A percentile compares a stretch with the other conserved stretches of the same genome.
phyloP scores from a whole-genome alignment of 176 grass and related monocot genomes.

The Carex pumila region DNA sequence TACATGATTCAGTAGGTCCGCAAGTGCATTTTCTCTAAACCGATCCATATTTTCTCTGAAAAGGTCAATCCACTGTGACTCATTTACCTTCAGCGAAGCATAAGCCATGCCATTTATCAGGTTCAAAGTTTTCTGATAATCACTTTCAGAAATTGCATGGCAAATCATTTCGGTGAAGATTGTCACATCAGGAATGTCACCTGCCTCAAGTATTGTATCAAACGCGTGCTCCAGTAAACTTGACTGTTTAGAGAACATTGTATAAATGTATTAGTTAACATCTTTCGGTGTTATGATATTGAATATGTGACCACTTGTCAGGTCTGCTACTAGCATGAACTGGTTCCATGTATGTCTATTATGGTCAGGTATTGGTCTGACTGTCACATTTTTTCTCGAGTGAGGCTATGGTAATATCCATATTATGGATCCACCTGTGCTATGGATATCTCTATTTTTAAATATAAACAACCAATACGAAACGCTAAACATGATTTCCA shows the following conservation, averaged over 20 bases:
- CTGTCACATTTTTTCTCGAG: not conserved
- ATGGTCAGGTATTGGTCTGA: not conserved
- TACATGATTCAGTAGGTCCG: conserved; percentile 30
- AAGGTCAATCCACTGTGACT: conserved; percentile 23
- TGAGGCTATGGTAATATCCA: no score
- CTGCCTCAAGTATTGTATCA: conserved; percentile 34
- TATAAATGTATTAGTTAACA: not conserved
- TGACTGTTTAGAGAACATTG: conserved; percentile 24
- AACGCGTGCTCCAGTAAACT: conserved; percentile 48
- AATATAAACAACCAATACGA: no score
- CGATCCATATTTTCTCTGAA: conserved; percentile 20
- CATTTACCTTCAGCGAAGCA: conserved; percentile 33
- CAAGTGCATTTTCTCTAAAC: conserved; percentile 14
- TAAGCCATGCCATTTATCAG: conserved; percentile 41
- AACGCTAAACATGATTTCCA: no score
- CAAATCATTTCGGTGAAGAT: conserved; percentile 39
- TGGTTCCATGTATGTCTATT: not conserved
- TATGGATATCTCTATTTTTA: no score
- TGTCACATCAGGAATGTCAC: conserved; percentile 27
- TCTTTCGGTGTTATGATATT: not conserved
- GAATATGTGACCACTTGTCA: not conserved
- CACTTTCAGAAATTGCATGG: conserved; percentile 19
- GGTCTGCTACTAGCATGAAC: not conserved
- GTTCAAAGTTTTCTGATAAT: conserved; percentile 25
- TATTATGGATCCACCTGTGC: no score